Evolutionary conservation across 306 rosid species (phyloP).

Genomic region (Pachyrhizus erosus): DNA sequence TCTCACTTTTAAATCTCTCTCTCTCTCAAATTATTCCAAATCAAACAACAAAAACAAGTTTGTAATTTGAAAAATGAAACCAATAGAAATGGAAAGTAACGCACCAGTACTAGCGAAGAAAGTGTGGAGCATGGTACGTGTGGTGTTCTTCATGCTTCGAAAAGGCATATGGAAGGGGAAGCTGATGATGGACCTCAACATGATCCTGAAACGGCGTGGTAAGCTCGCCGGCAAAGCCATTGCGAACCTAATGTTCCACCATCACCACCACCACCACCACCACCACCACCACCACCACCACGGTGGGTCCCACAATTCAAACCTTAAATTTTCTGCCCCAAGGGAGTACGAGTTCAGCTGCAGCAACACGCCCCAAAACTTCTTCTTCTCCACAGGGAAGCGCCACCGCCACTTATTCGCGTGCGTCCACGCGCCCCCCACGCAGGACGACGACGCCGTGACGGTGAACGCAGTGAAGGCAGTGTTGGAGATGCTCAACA

Average conservation of each 20-base stretch:
- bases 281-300: constrained; percentile 50
- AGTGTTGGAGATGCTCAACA: constrained; percentile 61
- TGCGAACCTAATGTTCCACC: constrained; percentile 66
- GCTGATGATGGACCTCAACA: constrained; percentile 66
- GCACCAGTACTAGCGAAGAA: constrained; percentile 58
- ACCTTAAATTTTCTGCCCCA: constrained; percentile 37
- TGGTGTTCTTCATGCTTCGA: constrained; percentile 68
- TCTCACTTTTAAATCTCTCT: not conserved
- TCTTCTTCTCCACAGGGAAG: constrained; percentile 42
- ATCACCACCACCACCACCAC: constrained; percentile 55
- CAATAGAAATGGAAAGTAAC: constrained; percentile 55
- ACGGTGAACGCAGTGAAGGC: constrained; percentile 51
- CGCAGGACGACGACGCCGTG: constrained; percentile 62
- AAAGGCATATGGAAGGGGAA: constrained; percentile 76
- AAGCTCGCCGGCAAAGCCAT: constrained; percentile 88
- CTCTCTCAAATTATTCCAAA: constrained; percentile 24
- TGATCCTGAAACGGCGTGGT: constrained; percentile 83
- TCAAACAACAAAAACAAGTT: not conserved
- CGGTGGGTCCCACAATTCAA: not conserved
- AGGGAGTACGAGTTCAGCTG: constrained; percentile 95
- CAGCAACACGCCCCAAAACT: constrained; percentile 71
- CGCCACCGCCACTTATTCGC: constrained; percentile 62
- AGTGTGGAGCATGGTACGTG: constrained; percentile 70
- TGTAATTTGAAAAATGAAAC: not conserved
- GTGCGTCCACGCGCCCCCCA: constrained; percentile 59